Conservation (phyloP, 2,329 filamentous ascomycete genomes). For the Diaporthe ilicicola region DNA sequence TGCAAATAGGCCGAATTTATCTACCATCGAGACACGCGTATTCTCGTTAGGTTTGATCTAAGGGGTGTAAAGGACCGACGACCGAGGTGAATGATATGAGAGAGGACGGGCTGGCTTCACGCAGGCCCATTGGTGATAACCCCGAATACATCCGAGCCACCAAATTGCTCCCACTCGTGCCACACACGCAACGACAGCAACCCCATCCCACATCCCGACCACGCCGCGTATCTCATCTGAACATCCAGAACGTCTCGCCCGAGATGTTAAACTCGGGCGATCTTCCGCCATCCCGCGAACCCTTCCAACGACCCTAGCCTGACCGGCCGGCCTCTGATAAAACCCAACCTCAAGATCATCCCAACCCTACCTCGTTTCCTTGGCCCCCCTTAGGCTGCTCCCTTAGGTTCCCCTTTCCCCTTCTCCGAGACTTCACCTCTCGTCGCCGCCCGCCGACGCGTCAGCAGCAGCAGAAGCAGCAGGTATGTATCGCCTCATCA, state of each 20-base stretch:
- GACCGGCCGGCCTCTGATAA: too few species aligned
- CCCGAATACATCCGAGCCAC: neutral
- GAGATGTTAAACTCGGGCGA: neutral
- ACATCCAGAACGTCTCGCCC: slow-evolving; percentile 18
- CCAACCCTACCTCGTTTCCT: neutral
- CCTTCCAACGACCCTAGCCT: neutral
- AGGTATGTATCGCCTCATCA: slow-evolving; percentile 57
- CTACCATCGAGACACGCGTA: slow-evolving; percentile 4
- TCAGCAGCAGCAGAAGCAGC: neutral
- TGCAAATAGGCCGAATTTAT: too few species aligned
- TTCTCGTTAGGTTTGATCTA: neutral
- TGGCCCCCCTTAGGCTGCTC: too few species aligned
- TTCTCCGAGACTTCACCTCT: neutral
- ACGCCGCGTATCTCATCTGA: slow-evolving; percentile 11
- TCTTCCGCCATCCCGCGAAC: neutral
- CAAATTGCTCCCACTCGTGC: neutral
- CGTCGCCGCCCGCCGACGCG: neutral
- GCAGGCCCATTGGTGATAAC: neutral
- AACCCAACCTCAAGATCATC: too few species aligned
- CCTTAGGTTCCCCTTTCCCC: too few species aligned
- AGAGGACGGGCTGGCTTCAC: too few species aligned
- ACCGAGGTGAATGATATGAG: neutral
- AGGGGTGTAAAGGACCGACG: neutral
- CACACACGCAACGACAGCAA: neutral
- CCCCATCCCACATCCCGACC: neutral